Evolutionary conservation across 768 basidiomycete genomes (phyloP), one percentile per base, ranked within the genome.

Genomic region (Cyclocybe aegerita): DNA sequence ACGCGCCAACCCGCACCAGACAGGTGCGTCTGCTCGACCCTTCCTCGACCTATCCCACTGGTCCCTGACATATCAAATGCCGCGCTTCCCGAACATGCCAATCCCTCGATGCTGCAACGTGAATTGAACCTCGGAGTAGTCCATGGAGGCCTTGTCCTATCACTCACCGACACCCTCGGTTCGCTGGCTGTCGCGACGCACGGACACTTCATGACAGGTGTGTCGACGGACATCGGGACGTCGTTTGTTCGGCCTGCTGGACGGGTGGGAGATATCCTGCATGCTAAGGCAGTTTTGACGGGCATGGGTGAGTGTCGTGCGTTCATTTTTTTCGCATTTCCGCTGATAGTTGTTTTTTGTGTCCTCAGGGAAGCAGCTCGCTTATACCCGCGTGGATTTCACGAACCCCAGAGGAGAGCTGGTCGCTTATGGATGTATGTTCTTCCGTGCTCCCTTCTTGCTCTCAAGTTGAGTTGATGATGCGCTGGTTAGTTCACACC

Each of bases 131-230:
- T 37, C n/a, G 30, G n/a, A 17, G 32, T 74, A 65, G 86, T 86
- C 16, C 90, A 93, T 57, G 91, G 91, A 12, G 91, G 91, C 15
- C 76, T 93, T 34, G 80, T 93, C 55, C 65, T 89, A 61, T 90
- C 90, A 7, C 70, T 93, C 30, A 92, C 91, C 4, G 91, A 93
- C 65, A 91, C 90, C 10, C 67, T 93, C 12, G 90, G 91, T 3
- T 92, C 90, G 1, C 78, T 93, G 12, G 90, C 86, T n/a, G 81
- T 93, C 17, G 87, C 90, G 1, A 80, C 84, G 10, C 85, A 84
- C 55, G 91, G 91, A 2, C 85, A 90, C 7, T 93, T 72, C 60
- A 90, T 91, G 90, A 93, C 91, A 0, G 90, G 91, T 11, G 90
- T 93, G 8, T 90, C 88, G 2, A 90, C 89, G 3, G 90, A 93